phyloP scores from a whole-genome alignment of 2,329 filamentous ascomycete genomes.

The Talaromyces sp. region DNA sequence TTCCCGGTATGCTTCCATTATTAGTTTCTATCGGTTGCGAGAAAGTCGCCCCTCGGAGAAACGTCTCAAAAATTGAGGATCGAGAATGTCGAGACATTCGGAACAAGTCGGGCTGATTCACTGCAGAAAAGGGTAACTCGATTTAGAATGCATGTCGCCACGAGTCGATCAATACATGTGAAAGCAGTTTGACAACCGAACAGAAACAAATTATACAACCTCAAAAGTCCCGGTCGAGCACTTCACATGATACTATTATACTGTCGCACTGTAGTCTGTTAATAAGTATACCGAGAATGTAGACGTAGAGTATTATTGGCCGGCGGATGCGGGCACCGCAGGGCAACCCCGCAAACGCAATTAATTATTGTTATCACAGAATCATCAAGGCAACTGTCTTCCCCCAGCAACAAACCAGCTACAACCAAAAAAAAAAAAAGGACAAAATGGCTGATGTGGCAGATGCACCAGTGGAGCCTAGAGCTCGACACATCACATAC shows the following conservation, averaged over 20 bases:
- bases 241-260: not conserved
- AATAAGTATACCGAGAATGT: too few species aligned
- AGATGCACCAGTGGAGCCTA: constrained; percentile 34
- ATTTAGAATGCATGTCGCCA: not conserved
- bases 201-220: too few species aligned
- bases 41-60: not conserved
- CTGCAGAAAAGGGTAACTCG: not conserved
- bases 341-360: not conserved
- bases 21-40: not conserved
- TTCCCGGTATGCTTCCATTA: not conserved
- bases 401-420: not conserved
- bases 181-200: not conserved
- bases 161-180: not conserved
- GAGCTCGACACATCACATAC: constrained; percentile 54
- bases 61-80: not conserved
- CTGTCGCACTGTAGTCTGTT: too few species aligned
- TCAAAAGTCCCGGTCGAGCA: not conserved
- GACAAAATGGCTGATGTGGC: constrained; percentile 29
- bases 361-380: too few species aligned
- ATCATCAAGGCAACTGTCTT: not conserved
- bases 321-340: not conserved
- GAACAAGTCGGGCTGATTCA: not conserved
- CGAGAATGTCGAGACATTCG: not conserved
- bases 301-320: not conserved
- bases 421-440: not conserved